Base-by-base conservation (phyloP, 495 filamentous ascomycete species). In the Penicillium paradoxum region DNA sequence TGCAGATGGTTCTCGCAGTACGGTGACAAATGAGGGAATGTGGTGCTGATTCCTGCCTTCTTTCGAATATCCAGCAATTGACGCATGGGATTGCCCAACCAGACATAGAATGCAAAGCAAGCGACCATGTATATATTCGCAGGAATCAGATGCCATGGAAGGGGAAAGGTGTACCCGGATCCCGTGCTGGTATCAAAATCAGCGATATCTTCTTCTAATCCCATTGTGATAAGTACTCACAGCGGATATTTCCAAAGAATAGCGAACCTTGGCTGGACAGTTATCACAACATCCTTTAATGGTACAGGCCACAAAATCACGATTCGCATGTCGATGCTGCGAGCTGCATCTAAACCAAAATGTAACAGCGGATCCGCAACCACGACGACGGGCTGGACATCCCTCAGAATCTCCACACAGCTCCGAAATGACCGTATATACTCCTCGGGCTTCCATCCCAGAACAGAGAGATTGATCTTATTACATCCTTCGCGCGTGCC, bases 291-390 rank as follows among this genome's bases (percentile, higher is more conserved):
- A 50, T 78, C 73, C 13, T 64, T 64, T 0, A 75, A 49, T 46
- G 42, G 74, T 64, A 41, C 75, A 61, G 49, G 71, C 68, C 54
- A 77, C 36, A 51, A 70, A 44, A 53, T 63, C 51, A 49, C 59
- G 21, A 59, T 65, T 55, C 59, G 65, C 50, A 32, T 55, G 52
- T 60, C 60, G 19, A 50, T 55, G 30, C 62, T 68, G 48, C 68
- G 73, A 57, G n/a, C 62, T 6, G 76, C 79, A 45, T 80, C 79
- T 11, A 77, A 52, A 0, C 72, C 79, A 17, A 77, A 73, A 13
- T 73, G 67, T 30, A 83, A 73, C 13, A 76, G 69, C 4, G 77
- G 76, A 52, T 82, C 77, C 37, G 75, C 67, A 8, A 76, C 75
- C 8, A 78, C 65, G 13, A 80, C 53, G 11, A 65, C 57, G 3